Evolutionary conservation across 2,329 filamentous ascomycete species (phyloP).

Genomic region (Diaporthe sp.): DNA sequence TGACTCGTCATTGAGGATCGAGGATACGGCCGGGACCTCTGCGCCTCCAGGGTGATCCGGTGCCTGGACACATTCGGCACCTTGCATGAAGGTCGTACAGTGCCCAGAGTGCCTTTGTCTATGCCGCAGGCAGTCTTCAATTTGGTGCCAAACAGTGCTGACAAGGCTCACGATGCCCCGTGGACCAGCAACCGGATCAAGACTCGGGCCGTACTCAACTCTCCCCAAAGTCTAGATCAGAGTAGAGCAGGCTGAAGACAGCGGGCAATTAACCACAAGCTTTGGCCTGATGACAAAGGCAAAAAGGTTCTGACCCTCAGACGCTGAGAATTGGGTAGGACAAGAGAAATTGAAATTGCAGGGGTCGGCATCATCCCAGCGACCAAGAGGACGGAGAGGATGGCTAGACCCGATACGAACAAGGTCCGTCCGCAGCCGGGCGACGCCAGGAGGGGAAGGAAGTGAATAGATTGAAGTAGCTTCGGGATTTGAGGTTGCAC

Average conservation of each 20-base stretch:
- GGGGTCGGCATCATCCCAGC: conserved; percentile 30
- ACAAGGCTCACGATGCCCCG: not conserved
- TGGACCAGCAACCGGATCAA: not conserved
- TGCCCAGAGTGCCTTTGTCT: not conserved
- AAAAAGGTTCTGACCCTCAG: not conserved
- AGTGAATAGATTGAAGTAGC: conserved; percentile 18
- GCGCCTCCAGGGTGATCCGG: not conserved
- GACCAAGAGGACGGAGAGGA: conserved; percentile 8
- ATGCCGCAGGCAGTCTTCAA: not conserved
- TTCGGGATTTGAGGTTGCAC: not conserved
- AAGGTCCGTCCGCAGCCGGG: conserved; percentile 10
- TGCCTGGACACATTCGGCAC: not conserved
- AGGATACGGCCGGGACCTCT: not conserved
- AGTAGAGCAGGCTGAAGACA: conserved; percentile 13
- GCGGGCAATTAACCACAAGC: conserved; percentile 20
- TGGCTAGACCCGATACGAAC: not conserved
- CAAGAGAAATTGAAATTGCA: conserved; percentile 37
- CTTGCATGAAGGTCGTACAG: conserved; percentile 13
- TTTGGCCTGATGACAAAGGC: conserved; percentile 14
- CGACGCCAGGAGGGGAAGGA: conserved; percentile 11
- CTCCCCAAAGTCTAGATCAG: not conserved
- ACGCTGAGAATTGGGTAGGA: conserved; percentile 23
- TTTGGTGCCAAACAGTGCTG: not conserved
- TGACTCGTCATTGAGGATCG: conserved; percentile 19
- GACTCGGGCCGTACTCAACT: not conserved